Conservation (phyloP, 2,329 filamentous ascomycete genomes). For the Cladophialophora carrionii region DNA sequence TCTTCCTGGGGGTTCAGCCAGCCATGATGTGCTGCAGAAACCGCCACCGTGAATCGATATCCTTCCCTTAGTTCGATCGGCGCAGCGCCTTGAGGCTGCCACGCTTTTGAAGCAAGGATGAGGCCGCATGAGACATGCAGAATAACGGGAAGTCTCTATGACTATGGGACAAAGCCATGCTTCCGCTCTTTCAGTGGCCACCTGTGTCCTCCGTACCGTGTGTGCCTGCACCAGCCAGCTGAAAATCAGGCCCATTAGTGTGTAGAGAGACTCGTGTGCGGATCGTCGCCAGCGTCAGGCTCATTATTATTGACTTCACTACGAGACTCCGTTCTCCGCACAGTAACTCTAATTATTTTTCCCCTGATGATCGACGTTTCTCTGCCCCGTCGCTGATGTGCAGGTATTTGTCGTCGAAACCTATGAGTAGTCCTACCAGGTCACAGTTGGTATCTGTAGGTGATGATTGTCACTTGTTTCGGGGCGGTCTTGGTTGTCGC, state of each 20-base stretch:
- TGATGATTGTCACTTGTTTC: background rate
- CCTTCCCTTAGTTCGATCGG: constrained; percentile 21
- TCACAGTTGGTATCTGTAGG: background rate
- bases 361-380: background rate
- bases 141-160: background rate
- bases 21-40: constrained; percentile 20
- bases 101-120: constrained; percentile 12
- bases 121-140: background rate
- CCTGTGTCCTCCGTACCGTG: background rate
- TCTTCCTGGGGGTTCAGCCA: constrained; percentile 29
- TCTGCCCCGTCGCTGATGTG: background rate
- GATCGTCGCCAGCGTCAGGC: background rate
- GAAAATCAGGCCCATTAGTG: background rate
- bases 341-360: background rate
- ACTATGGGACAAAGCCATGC: background rate
- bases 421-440: no score
- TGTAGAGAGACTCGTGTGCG: background rate
- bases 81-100: constrained; percentile 17
- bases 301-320: background rate
- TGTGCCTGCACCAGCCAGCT: background rate
- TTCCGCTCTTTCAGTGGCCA: background rate
- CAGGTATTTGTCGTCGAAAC: background rate
- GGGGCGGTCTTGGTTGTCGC: constrained; percentile 5
- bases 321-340: no score
- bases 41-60: constrained; percentile 17